phyloP scores from a whole-genome alignment of 352 stramenopile species.

The Phytophthora sojae region DNA sequence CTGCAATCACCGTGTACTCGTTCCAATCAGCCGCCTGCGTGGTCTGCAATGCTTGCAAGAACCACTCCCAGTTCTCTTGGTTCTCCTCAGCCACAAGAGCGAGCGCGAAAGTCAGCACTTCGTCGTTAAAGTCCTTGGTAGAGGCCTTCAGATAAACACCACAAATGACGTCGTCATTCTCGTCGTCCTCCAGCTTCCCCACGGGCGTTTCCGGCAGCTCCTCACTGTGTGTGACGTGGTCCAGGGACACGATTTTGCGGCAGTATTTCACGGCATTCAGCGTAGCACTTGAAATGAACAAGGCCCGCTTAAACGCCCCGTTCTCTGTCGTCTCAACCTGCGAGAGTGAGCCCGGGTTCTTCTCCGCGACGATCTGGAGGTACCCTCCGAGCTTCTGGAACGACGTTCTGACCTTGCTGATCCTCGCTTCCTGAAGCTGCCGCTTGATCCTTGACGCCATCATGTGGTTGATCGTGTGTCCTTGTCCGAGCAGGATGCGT shows the following conservation, averaged over 20 bases:
- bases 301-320: slow-evolving; percentile 63
- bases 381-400: slow-evolving; percentile 78
- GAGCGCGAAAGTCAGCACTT: slow-evolving; percentile 69
- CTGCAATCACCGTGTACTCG: slow-evolving; percentile 77
- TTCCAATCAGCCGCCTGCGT: slow-evolving; percentile 54
- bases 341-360: slow-evolving; percentile 70
- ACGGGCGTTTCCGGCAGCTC: slow-evolving; percentile 45
- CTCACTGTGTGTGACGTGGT: slow-evolving; percentile 58
- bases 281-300: slow-evolving; percentile 67
- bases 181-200: slow-evolving; percentile 57
- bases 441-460: slow-evolving; percentile 86
- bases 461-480: slow-evolving; percentile 86
- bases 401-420: slow-evolving; percentile 63
- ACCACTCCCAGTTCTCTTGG: slow-evolving; percentile 82
- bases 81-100: slow-evolving; percentile 74
- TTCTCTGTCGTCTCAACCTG: slow-evolving; percentile 60
- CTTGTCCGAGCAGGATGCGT: slow-evolving; percentile 70
- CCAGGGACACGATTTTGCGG: slow-evolving; percentile 69
- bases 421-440: slow-evolving; percentile 66
- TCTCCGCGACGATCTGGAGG: slow-evolving; percentile 66
- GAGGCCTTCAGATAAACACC: slow-evolving; percentile 77
- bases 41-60: slow-evolving; percentile 59
- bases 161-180: slow-evolving; percentile 75
- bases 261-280: slow-evolving; percentile 64
- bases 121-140: slow-evolving; percentile 82